phyloP scores from a whole-genome alignment of 2,329 filamentous ascomycete genomes.

The Aspergillus phoenicis region DNA sequence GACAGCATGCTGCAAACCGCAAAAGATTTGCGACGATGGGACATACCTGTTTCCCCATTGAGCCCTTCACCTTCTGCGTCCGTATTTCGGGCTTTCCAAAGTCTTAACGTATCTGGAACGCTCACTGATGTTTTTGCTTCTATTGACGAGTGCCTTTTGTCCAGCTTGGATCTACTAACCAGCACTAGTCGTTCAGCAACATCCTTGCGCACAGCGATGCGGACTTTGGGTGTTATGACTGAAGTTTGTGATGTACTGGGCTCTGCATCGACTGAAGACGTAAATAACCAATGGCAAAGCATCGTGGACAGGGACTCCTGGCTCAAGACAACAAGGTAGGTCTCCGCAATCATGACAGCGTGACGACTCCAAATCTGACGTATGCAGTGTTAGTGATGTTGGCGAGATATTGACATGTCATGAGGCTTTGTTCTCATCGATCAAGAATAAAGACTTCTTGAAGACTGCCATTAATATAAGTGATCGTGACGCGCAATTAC shows the following conservation, averaged over 20 bases:
- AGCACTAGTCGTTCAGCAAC: conserved; percentile 41
- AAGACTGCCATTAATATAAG: conserved; percentile 63
- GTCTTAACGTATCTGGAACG: conserved; percentile 68
- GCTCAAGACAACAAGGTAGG: conserved; percentile 81
- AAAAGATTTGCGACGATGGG: conserved; percentile 85
- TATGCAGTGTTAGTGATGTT: conserved; percentile 60
- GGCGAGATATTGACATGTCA: conserved; percentile 79
- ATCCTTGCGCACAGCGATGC: conserved; percentile 61
- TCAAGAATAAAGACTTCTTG: conserved; percentile 70
- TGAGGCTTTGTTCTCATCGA: conserved; percentile 76
- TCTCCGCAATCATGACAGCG: conserved; percentile 14
- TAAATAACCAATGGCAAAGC: conserved; percentile 62
- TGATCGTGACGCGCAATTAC: conserved; percentile 64
- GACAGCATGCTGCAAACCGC: conserved; percentile 79
- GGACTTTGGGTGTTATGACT: conserved; percentile 69
- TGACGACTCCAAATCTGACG: conserved; percentile 17
- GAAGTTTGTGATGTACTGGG: conserved; percentile 80
- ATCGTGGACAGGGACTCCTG: conserved; percentile 70
- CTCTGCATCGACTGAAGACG: conserved; percentile 59
- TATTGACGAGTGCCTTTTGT: conserved; percentile 64
- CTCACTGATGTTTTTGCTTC: conserved; percentile 56
- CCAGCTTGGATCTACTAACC: conserved; percentile 46
- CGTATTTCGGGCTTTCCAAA: conserved; percentile 79
- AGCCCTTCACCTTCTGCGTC: conserved; percentile 66
- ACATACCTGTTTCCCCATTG: conserved; percentile 71